Percentiles rank a stretch among this genome's conserved stretches.
Evolutionary conservation across 2,329 filamentous ascomycete species (phyloP).

Genomic region (Neonectria neomacrospora): DNA sequence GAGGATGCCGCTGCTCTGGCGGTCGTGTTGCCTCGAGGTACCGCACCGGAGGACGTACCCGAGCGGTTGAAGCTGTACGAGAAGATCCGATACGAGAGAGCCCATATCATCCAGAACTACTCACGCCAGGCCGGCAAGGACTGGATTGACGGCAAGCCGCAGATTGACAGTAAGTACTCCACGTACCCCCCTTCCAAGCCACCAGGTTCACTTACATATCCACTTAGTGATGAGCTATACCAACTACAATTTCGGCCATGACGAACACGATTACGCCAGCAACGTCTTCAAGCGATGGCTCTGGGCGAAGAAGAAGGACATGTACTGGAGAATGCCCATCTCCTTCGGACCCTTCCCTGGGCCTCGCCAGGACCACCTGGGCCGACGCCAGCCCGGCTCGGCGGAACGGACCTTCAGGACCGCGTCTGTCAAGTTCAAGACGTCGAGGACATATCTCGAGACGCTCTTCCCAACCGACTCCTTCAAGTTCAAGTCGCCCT

Average conservation of each 20-base stretch:
- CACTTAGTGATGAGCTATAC: slow-evolving; percentile 30
- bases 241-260: slow-evolving; percentile 36
- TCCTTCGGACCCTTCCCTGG: slow-evolving; percentile 40
- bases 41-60: slow-evolving; percentile 58
- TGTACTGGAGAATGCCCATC: slow-evolving; percentile 39
- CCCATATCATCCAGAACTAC: slow-evolving; percentile 66
- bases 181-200: not conserved
- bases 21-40: slow-evolving; percentile 63
- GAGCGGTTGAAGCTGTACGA: slow-evolving; percentile 70
- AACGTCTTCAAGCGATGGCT: slow-evolving; percentile 31
- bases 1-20: slow-evolving; percentile 72
- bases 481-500: slow-evolving; percentile 61
- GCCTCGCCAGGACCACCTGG: slow-evolving; percentile 30
- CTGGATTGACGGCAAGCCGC: slow-evolving; percentile 26
- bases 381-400: slow-evolving; percentile 12
- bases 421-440: slow-evolving; percentile 62
- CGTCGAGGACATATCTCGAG: slow-evolving; percentile 58
- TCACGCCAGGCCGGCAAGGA: slow-evolving; percentile 61
- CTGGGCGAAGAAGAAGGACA: slow-evolving; percentile 28
- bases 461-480: slow-evolving; percentile 55
- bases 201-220: slow-evolving; percentile 1
- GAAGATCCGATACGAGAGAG: slow-evolving; percentile 66
- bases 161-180: slow-evolving; percentile 30
- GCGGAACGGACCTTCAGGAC: slow-evolving; percentile 54
- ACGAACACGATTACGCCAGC: slow-evolving; percentile 35